Evolutionary conservation across 202 grass and related monocot species (phyloP), one percentile per base, ranked within the genome.

Genomic region (Miscanthus sacchariflorus): DNA sequence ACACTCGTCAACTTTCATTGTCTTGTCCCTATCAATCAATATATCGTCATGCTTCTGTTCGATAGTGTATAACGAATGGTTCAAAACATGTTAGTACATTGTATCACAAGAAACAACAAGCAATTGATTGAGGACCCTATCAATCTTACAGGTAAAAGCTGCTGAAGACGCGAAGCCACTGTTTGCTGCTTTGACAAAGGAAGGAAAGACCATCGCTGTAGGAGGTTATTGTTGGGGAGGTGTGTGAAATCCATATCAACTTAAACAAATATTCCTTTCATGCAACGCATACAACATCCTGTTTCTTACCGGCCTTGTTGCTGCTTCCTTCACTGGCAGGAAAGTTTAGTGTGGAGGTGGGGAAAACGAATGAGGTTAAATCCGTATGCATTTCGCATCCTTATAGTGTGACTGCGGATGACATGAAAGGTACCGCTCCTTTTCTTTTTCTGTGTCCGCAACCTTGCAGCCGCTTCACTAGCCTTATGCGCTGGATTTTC

Each of bases 201-300:
- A 83, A 72, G 68, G 80, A 27, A 82, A 82, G 50, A 27, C 80
- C 33, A 9, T 82, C 24, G 80, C 45, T 0, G n/a, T 83, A 7
- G 81, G 81, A 59, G 81, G 68, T 12, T 83, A 83, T 2, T 83
- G 81, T 50, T 83, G 81, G 81, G 81, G 80, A 4, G 81, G 81
- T 83, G 8, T 59, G 68, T 72, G 33, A 43, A 42, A 13, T 40
- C 7, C 49, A 11, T 48, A 9, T 39, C 43, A 75, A 24, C 23
- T 15, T 24, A 38, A 44, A 12, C 42, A 68, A 18, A 5, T 79
- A 64, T 2, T 14, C 65, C 30, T 18, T 48, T 35, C 43, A 14
- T 9, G 18, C 0, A 36, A 13, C 10, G 19, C 0, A 52, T 6
- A 6, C 11, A 81, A 38, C 27, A 8, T 50, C 39, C 11, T 69